These are phyloP conservation scores for Pseudopyrenochaeta lycopersici DNA, from an alignment of 2,329 filamentous ascomycete species.

Conservation along the genomic window DNA sequence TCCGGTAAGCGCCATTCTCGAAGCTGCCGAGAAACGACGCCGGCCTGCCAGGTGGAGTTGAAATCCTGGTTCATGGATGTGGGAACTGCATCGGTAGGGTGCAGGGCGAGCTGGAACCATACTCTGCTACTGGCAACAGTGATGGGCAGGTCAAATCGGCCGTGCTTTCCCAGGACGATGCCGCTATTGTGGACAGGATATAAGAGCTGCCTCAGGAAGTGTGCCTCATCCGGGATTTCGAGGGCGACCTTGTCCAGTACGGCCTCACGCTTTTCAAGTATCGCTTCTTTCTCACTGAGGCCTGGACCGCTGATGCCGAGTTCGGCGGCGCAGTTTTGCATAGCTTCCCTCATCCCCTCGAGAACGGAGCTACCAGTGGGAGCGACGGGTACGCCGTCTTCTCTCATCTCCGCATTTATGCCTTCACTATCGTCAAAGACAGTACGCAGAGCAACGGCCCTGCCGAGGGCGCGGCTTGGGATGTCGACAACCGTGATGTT, in stretches of 20 bases:
- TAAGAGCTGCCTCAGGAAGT: conserved; percentile 82
- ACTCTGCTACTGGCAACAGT: conserved; percentile 84
- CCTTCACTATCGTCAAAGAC: conserved; percentile 93
- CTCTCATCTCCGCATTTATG: conserved; percentile 97
- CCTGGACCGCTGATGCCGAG: conserved; percentile 76
- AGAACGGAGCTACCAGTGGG: conserved; percentile 81
- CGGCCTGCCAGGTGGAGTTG: conserved; percentile 90
- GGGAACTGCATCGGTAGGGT: conserved; percentile 88
- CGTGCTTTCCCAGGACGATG: conserved; percentile 79
- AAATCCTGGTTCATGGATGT: conserved; percentile 76
- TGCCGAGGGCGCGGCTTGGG: conserved; percentile 80
- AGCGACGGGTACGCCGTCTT: conserved; percentile 84
- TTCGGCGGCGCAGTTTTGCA: conserved; percentile 79
- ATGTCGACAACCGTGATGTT: conserved; percentile 89
- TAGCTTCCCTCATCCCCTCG: conserved; percentile 85
- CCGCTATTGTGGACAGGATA: conserved; percentile 81
- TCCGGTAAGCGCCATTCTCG: conserved; percentile 93
- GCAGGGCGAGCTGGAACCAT: conserved; percentile 93
- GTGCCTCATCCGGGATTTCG: conserved; percentile 82
- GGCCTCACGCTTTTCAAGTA: conserved; percentile 81
- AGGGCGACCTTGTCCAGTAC: conserved; percentile 86
- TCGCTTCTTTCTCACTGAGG: conserved; percentile 77
- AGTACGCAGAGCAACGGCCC: conserved; percentile 86
- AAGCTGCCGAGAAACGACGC: conserved; percentile 89
- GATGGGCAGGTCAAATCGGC: conserved; percentile 79